Conservation (phyloP, 2,329 filamentous ascomycete genomes). For the Xylariaceae sp. region DNA sequence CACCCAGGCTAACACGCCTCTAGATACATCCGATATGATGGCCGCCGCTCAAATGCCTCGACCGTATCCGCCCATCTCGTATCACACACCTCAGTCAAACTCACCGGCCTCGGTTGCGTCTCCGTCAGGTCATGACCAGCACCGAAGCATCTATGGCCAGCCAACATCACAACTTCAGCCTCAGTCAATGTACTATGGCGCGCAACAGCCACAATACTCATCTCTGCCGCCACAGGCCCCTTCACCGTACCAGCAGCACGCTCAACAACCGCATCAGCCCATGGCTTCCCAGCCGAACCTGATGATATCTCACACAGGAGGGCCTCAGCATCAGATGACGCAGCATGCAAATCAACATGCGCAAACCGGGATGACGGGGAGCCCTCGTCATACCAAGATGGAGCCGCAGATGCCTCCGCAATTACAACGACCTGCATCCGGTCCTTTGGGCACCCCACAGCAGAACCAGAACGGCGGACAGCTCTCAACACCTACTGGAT, state of each 20-base stretch:
- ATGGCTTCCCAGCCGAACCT: constrained; percentile 68
- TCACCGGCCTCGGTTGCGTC: constrained; percentile 93
- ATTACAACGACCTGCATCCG: constrained; percentile 61
- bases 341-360: constrained; percentile 62
- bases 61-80: constrained; percentile 84
- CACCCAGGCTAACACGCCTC: constrained; percentile 22
- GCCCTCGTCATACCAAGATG: constrained; percentile 64
- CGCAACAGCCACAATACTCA: constrained; percentile 63
- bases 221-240: constrained; percentile 67
- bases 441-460: constrained; percentile 50
- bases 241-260: constrained; percentile 64
- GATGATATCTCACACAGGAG: constrained; percentile 65
- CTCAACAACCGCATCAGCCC: constrained; percentile 56
- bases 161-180: constrained; percentile 77
- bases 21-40: constrained; percentile 68
- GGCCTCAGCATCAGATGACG: constrained; percentile 59
- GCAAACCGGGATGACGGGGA: constrained; percentile 60
- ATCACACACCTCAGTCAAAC: constrained; percentile 93
- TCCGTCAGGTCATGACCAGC: constrained; percentile 84
- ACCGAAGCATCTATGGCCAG: constrained; percentile 83
- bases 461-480: constrained; percentile 48
- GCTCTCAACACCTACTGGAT: constrained; percentile 49
- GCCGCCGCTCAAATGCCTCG: constrained; percentile 71
- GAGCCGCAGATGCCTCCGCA: constrained; percentile 64
- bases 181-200: constrained; percentile 75